These are phyloP conservation scores for Auricularia sp. DNA, from an alignment of 768 basidiomycete species.

Conservation along the genomic window DNA sequence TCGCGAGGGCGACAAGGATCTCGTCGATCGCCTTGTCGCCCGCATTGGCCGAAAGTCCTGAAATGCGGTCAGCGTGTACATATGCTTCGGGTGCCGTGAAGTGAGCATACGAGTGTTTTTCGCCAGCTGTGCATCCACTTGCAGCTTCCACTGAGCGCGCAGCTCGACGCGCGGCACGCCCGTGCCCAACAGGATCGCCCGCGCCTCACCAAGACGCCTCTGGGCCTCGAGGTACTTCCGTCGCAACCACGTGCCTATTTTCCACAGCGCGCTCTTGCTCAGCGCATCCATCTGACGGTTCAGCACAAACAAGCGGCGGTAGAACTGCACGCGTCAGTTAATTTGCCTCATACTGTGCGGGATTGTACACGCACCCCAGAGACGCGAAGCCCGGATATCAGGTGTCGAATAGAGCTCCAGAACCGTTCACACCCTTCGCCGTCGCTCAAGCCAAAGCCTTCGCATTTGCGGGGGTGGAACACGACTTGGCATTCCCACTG, in stretches of 20 bases:
- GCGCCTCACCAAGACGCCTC: neutral
- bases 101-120: neutral
- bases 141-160: neutral
- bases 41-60: neutral
- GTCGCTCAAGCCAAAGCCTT: constrained; percentile 24
- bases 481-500: constrained; percentile 28
- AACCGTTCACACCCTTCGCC: constrained; percentile 25
- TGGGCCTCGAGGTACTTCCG: neutral
- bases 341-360: neutral
- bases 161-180: neutral
- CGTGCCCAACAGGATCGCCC: neutral
- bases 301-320: constrained; percentile 1
- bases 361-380: constrained; percentile 20
- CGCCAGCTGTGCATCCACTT: neutral
- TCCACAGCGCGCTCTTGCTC: too few species aligned
- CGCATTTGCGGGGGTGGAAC: constrained; percentile 22
- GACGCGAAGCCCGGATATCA: constrained; percentile 24
- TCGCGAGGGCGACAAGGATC: neutral
- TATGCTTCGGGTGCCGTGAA: neutral
- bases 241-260: neutral
- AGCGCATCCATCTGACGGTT: neutral
- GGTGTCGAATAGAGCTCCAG: constrained; percentile 23
- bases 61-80: neutral
- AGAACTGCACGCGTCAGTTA: neutral
- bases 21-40: neutral